Base-by-base conservation (phyloP, 805 yeast species). In the Clavispora asparagi region DNA sequence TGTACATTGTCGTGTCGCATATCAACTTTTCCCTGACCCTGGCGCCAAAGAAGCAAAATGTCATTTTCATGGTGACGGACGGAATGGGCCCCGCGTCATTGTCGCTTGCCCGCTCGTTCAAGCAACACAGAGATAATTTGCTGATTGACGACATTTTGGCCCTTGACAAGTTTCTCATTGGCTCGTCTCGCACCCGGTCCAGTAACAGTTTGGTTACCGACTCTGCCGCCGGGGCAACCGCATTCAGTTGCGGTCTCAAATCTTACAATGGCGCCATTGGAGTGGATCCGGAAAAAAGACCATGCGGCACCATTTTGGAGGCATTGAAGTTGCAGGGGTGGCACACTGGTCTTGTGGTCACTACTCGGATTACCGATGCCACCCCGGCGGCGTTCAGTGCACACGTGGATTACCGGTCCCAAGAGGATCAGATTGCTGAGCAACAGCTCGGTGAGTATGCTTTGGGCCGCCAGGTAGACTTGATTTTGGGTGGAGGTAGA, bases 221-320 rank as follows among this genome's bases (percentile, higher is more conserved):
- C 63, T 87, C 96, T 27, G 98, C 98, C 10, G 98, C 98, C 2
- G 97, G 97, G 13, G 98, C 97, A 13, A 89, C 96, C 12, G 97
- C 96, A 1, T 91, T 90, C 59, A 75, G 95, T 0, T 88, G 96
- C 64, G 92, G 82, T 6, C 59, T 81, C 56, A 91, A 91, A 69
- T 71, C 90, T 6, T 89, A 87, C 67, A 91, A 91, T 62, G 94
- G 95, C 13, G 97, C 96, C 11, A 86, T 91, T 62, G 95, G 89
- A n/a, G 96, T 91, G 13, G 77, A 77, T 49, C 80, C 88, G 1
- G 66, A 73, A 29, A 71, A 76, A 41, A 54, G 59, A n/a, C 95
- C 97, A 6, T 86, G 95, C 61, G 97, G 96, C 7, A 88, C 96
- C 2, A 67, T 91, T 36, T 70, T 91, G 53, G 98, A 91, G 66